Conservation (phyloP, 2,329 filamentous ascomycete species). For the Penicillium sumatraense region DNA sequence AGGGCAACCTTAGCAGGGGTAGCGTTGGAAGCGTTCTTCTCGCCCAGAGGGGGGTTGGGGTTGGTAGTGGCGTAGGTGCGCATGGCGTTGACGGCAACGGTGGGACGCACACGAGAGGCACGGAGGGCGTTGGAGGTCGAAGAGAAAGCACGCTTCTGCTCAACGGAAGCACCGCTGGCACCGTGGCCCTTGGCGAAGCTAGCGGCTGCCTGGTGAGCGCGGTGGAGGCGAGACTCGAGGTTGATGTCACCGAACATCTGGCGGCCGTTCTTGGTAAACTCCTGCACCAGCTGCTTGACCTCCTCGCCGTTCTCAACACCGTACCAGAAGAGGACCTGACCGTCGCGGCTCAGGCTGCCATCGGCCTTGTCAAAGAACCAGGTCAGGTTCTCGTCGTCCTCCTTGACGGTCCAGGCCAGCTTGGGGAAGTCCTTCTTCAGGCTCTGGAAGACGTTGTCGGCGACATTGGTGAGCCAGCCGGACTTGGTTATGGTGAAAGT, state of each 20-base stretch:
- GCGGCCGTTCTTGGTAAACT: conserved; percentile 81
- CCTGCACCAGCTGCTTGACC: conserved; percentile 79
- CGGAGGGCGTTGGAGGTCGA: conserved; percentile 54
- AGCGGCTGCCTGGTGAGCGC: conserved; percentile 73
- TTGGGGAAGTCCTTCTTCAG: conserved; percentile 93
- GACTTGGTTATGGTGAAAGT: conserved; percentile 93
- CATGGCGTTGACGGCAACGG: conserved; percentile 35
- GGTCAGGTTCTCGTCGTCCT: conserved; percentile 92
- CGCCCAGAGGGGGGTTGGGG: conserved; percentile 86
- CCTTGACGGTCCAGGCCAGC: conserved; percentile 94
- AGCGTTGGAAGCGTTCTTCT: conserved; percentile 83
- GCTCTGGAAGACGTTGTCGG: conserved; percentile 91
- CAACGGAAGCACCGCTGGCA: conserved; percentile 52
- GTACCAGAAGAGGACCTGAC: conserved; percentile 96
- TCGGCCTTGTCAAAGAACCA: conserved; percentile 99
- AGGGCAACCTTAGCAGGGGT: conserved; percentile 79
- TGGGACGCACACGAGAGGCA: conserved; percentile 36
- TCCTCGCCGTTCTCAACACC: conserved; percentile 81
- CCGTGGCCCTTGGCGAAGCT: conserved; percentile 52
- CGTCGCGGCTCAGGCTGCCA: conserved; percentile 82
- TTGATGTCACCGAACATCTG: conserved; percentile 90
- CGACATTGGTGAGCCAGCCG: conserved; percentile 91
- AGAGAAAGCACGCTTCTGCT: conserved; percentile 72
- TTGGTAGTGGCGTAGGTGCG: conserved; percentile 59
- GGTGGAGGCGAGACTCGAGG: conserved; percentile 81